A percentile compares a stretch with the other conserved stretches of the same genome.
Conservation (phyloP, 805 yeast genomes). For the Cyberlindnera galapagoensis region DNA sequence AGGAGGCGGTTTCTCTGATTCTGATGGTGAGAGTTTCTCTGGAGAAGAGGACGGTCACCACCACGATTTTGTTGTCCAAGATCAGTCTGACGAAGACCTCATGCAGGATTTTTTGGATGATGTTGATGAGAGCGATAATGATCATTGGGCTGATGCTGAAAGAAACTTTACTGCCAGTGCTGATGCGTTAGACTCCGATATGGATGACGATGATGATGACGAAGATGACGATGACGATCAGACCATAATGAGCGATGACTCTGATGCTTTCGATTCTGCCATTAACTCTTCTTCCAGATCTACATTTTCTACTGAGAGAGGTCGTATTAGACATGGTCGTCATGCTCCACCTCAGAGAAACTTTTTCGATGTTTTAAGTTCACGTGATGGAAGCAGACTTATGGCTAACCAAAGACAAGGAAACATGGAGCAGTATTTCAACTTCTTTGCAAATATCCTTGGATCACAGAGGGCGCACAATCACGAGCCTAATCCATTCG, state of each 20-base stretch:
- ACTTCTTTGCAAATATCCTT: slow-evolving; percentile 5
- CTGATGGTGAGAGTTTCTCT: slow-evolving; percentile 16
- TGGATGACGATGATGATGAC: slow-evolving; percentile 9
- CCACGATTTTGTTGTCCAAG: slow-evolving; percentile 16
- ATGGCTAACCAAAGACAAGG: neutral
- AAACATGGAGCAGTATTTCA: slow-evolving; percentile 3
- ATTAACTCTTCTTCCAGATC: slow-evolving; percentile 2
- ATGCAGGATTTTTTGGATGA: slow-evolving; percentile 8
- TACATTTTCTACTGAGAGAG: slow-evolving; percentile 6
- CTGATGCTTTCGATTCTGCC: slow-evolving; percentile 1
- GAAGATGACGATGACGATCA: slow-evolving; percentile 13
- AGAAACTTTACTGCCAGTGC: slow-evolving; percentile 8
- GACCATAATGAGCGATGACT: slow-evolving; percentile 16
- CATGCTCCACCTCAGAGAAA: slow-evolving; percentile 1
- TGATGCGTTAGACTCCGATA: slow-evolving; percentile 15
- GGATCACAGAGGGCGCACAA: too few species aligned
- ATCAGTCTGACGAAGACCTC: slow-evolving; percentile 5
- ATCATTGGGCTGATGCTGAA: slow-evolving; percentile 1
- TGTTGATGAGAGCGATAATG: slow-evolving; percentile 20
- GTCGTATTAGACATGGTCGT: slow-evolving; percentile 19
- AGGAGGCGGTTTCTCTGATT: slow-evolving; percentile 1
- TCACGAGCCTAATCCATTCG: neutral
- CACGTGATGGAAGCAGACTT: neutral
- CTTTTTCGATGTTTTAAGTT: slow-evolving; percentile 1
- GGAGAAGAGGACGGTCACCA: slow-evolving; percentile 25